phyloP scores from a whole-genome alignment of 2,329 filamentous ascomycete genomes.

The Alternaria ventricosa region DNA sequence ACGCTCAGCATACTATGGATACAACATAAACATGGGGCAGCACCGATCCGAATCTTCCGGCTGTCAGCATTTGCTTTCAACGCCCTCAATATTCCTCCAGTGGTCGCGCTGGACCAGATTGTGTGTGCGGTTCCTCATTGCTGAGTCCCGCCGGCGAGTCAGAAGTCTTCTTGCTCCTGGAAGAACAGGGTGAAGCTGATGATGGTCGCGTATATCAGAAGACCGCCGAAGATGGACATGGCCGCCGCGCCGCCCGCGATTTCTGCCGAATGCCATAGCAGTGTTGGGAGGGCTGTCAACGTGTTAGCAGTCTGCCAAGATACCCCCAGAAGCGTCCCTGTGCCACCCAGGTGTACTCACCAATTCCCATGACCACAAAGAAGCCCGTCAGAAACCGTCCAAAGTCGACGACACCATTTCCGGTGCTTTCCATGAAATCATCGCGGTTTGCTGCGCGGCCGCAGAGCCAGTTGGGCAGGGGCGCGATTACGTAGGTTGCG shows the following conservation, averaged over 20 bases:
- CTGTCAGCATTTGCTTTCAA: neutral
- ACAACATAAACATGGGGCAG: conserved; percentile 12
- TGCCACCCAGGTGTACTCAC: conserved; percentile 62
- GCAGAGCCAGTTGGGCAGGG: conserved; percentile 96
- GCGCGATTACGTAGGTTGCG: conserved; percentile 91
- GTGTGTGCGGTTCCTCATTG: conserved; percentile 14
- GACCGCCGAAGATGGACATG: conserved; percentile 91
- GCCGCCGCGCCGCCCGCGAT: conserved; percentile 86
- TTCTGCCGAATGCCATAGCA: conserved; percentile 85
- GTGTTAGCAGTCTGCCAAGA: conserved; percentile 16
- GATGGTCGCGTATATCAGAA: conserved; percentile 97
- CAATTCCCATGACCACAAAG: conserved; percentile 95
- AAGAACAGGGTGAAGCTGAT: conserved; percentile 99
- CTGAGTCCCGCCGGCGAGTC: conserved; percentile 42
- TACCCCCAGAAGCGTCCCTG: neutral
- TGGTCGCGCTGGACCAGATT: neutral
- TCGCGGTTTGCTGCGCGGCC: conserved; percentile 86
- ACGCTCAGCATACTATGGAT: conserved; percentile 30
- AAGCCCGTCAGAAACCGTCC: conserved; percentile 95
- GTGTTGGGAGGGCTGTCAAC: conserved; percentile 76
- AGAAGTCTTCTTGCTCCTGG: conserved; percentile 97
- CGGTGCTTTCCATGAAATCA: conserved; percentile 89
- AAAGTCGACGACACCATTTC: conserved; percentile 87
- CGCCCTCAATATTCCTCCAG: neutral
- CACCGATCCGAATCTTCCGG: neutral